Conservation (phyloP, 2,329 filamentous ascomycete species). For the Epichloe gansuensis region DNA sequence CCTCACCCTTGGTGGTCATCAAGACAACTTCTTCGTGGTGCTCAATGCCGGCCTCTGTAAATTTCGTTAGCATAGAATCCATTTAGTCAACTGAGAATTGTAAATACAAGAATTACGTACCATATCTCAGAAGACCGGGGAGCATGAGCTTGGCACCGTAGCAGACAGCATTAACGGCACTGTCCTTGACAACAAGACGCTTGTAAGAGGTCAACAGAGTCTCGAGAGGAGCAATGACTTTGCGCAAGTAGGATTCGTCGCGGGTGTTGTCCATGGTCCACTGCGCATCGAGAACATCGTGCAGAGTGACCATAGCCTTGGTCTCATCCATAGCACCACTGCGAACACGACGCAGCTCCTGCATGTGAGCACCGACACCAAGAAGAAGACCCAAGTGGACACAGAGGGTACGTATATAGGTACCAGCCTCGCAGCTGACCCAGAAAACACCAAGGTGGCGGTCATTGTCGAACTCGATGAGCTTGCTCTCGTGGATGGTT, state of each 20-base stretch:
- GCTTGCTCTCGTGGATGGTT: conserved; percentile 94
- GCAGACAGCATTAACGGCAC: conserved; percentile 81
- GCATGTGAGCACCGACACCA: conserved; percentile 92
- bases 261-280: conserved; percentile 93
- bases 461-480: conserved; percentile 97
- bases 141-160: conserved; percentile 99
- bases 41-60: conserved; percentile 72
- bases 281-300: conserved; percentile 80
- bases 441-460: conserved; percentile 96
- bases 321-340: conserved; percentile 92
- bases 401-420: conserved; percentile 96
- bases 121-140: conserved; percentile 85
- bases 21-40: conserved; percentile 92
- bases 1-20: conserved; percentile 98
- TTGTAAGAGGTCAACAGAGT: conserved; percentile 88
- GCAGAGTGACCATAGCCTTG: conserved; percentile 79
- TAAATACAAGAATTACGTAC: conserved; percentile 33
- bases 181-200: conserved; percentile 87
- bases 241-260: conserved; percentile 84
- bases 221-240: conserved; percentile 86
- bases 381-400: conserved; percentile 71
- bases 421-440: conserved; percentile 96
- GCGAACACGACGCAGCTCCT: conserved; percentile 88
- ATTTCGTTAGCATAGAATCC: conserved; percentile 8
- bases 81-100: conserved; percentile 6